A percentile compares a stretch with the other conserved stretches of the same genome.
phyloP scores from a whole-genome alignment of 208 protist species.

The Trypanosomatidae sp. region DNA sequence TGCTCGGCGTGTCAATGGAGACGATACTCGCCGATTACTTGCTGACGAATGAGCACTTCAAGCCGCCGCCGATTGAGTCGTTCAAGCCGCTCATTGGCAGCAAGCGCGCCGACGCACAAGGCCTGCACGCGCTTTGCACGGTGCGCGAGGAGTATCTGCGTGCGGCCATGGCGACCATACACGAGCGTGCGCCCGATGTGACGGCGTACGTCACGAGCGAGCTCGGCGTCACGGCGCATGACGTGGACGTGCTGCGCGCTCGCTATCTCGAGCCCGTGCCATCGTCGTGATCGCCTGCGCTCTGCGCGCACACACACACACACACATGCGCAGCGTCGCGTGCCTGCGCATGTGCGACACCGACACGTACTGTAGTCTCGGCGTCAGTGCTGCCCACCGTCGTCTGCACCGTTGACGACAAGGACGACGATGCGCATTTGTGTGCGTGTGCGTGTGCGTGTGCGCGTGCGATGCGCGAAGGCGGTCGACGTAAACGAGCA shows the following conservation, averaged over 20 bases:
- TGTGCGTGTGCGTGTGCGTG: too few species aligned
- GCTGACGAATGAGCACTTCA: conserved; percentile 10
- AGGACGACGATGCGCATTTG: too few species aligned
- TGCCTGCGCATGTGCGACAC: too few species aligned
- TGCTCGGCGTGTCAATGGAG: conserved; percentile 11
- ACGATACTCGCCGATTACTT: conserved; percentile 28
- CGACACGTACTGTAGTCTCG: too few species aligned
- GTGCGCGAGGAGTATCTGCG: conserved; percentile 17
- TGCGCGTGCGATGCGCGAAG: too few species aligned
- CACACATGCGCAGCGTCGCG: too few species aligned
- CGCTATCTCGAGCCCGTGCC: neutral
- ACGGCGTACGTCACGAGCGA: conserved; percentile 15
- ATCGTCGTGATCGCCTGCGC: neutral
- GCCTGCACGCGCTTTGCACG: conserved; percentile 12
- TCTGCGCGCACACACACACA: too few species aligned
- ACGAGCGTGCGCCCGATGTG: conserved; percentile 8
- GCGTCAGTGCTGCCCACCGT: too few species aligned
- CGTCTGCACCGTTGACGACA: too few species aligned
- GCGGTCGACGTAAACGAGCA: too few species aligned
- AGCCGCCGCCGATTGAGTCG: conserved; percentile 1
- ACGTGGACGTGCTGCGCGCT: conserved; percentile 6
- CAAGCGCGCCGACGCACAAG: conserved; percentile 4
- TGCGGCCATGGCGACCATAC: conserved; percentile 9
- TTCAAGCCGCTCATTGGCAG: conserved; percentile 4
- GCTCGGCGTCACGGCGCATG: conserved; percentile 8